Evolutionary conservation across 371 early-diverging fungal genomes (phyloP), one percentile per base, ranked within the genome.

Genomic region (Apophysomyces trapeziformis): DNA sequence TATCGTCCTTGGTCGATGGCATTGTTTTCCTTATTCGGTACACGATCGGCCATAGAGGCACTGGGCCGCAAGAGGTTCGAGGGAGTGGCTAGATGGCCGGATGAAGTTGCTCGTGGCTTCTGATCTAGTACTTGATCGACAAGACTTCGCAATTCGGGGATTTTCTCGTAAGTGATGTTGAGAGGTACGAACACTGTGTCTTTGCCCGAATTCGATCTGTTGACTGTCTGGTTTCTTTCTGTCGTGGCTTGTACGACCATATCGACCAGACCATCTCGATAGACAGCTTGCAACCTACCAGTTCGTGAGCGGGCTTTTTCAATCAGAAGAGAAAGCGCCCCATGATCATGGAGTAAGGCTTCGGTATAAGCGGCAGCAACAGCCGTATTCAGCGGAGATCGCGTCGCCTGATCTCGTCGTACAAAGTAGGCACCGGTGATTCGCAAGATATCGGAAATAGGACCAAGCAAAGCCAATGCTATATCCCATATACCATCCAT

Each of bases 91-190:
- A 64, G 26, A 44, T 57, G 35, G 8, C 14, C 8, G n/a, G 58
- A 26, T 26, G 32, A 39, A 37, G 60, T 14, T 43, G 61, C 60
- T 16, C 66, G 76, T 21, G 76, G 75, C 38, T 78, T 76, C 60
- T 83, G 84, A 64, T 80, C 84, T 13, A 83, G 70, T 4, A 83
- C 79, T 60, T 83, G 80, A 59, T 83, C 79, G 8, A 80, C 74
- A 37, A 83, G 47, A 4, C 69, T 67, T 21, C 74, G 69, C n/a
- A 83, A 67, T 57, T 80, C 84, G 0, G 84, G 84, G 12, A 83
- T 75, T 54, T 78, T 78, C 59, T 83, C 84, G 57, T 80, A 80
- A 2, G 75, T 83, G 39, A 83, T 79, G 36, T 83, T 74, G 39
- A 83, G 63, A 5, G 84, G 84, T 1, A 83, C 75, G 37, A 83